A percentile compares a stretch with the other conserved stretches of the same genome.
phyloP scores from a whole-genome alignment of 768 basidiomycete species.

The Lentinus brumalis region DNA sequence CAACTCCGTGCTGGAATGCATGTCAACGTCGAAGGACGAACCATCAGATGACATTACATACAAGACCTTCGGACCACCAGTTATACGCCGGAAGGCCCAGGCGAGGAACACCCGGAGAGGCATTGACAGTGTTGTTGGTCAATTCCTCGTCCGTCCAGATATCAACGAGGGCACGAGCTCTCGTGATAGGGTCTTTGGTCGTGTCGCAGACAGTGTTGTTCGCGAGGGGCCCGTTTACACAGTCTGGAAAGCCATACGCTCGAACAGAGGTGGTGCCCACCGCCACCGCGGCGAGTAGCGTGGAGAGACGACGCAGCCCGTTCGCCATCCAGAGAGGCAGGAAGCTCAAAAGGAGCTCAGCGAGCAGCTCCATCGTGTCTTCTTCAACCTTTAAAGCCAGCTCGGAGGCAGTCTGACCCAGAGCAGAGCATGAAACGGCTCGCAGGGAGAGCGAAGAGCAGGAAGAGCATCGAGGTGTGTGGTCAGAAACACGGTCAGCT shows the following conservation, averaged over 20 bases:
- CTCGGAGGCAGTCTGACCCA: too few relatives aligned
- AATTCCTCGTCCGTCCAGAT: conserved; percentile 54
- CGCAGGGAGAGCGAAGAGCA: neutral
- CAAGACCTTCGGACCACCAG: conserved; percentile 65
- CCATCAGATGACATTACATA: conserved; percentile 27
- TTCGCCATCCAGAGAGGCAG: conserved; percentile 12
- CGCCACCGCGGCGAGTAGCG: conserved; percentile 4
- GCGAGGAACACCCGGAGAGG: conserved; percentile 52
- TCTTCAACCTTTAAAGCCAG: neutral
- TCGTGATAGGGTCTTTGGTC: conserved; percentile 42
- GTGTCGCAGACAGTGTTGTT: conserved; percentile 51
- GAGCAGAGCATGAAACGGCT: too few relatives aligned
- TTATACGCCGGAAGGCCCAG: conserved; percentile 58
- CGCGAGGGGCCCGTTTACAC: conserved; percentile 46
- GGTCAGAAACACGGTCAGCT: conserved; percentile 6
- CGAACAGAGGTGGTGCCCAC: neutral
- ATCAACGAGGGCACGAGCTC: conserved; percentile 51
- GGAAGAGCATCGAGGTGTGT: neutral
- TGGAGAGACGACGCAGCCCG: conserved; percentile 12
- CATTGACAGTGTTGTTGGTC: conserved; percentile 52
- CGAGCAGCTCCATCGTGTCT: neutral
- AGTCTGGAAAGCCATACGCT: conserved; percentile 46
- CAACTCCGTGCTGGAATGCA: conserved; percentile 51
- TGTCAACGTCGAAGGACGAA: neutral
- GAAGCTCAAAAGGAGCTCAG: neutral